Evolutionary conservation across 208 protist genomes (phyloP).

Genomic region (Leishmania major): DNA sequence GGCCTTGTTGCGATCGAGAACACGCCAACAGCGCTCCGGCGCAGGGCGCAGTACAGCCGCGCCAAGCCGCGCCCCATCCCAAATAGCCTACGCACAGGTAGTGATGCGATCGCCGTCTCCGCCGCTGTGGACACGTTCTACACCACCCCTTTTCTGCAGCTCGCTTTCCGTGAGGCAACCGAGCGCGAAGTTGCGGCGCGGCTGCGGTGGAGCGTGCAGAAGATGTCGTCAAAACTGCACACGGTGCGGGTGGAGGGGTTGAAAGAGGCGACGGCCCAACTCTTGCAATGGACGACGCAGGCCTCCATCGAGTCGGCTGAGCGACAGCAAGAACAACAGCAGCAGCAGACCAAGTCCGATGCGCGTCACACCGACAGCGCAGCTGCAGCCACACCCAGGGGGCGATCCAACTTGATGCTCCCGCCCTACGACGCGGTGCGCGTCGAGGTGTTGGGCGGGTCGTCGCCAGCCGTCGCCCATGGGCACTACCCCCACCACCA

Average conservation of each 20-base stretch:
- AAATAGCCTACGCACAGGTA: constrained; percentile 22
- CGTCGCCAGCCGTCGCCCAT: constrained; percentile 6
- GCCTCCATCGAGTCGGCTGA: constrained; percentile 57
- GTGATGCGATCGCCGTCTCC: constrained; percentile 9
- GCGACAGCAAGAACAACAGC: constrained; percentile 6
- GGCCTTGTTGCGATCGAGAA: constrained; percentile 11
- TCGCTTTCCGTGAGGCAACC: constrained; percentile 46
- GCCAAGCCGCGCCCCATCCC: constrained; percentile 12
- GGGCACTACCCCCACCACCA: neutral
- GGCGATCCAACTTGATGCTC: constrained; percentile 4
- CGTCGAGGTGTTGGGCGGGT: constrained; percentile 44
- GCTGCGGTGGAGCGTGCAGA: constrained; percentile 53
- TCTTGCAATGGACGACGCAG: constrained; percentile 52
- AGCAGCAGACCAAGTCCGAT: neutral
- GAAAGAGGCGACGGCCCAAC: constrained; percentile 49
- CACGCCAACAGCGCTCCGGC: constrained; percentile 13
- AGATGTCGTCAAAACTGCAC: constrained; percentile 65
- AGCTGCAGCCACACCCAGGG: neutral
- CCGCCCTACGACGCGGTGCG: constrained; percentile 70
- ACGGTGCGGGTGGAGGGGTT: constrained; percentile 64
- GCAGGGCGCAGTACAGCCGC: constrained; percentile 25
- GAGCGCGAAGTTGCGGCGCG: constrained; percentile 58
- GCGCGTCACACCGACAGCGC: neutral
- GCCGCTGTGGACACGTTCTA: constrained; percentile 30
- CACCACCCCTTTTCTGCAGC: constrained; percentile 57